These are phyloP conservation scores for Sarocladiaceae sp. DNA, from an alignment of 2,329 filamentous ascomycete genomes.

Conservation along the genomic window DNA sequence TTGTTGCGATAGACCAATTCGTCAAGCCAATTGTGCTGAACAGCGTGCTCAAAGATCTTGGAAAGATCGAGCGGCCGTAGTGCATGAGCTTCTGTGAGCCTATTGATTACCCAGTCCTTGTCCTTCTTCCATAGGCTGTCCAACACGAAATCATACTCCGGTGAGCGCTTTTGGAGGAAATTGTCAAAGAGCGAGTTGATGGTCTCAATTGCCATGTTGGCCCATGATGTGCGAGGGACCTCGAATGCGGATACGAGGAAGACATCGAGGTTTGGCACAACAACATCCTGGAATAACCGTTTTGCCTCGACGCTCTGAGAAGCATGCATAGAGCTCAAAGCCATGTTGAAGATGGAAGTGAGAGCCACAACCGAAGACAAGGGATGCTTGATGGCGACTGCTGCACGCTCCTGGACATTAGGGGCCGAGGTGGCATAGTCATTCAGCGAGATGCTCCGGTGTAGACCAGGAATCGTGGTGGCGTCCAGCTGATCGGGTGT, in stretches of 20 bases:
- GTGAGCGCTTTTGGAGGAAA: slow-evolving; percentile 72
- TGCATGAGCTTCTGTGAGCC: slow-evolving; percentile 77
- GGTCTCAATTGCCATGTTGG: slow-evolving; percentile 66
- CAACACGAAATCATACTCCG: slow-evolving; percentile 80
- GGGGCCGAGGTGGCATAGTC: slow-evolving; percentile 45
- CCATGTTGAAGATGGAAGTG: slow-evolving; percentile 59
- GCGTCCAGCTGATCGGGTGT: slow-evolving; percentile 73
- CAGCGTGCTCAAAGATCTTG: slow-evolving; percentile 54
- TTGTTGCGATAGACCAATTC: slow-evolving; percentile 72
- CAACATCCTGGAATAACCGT: slow-evolving; percentile 59
- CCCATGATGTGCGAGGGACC: slow-evolving; percentile 68
- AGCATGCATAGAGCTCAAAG: slow-evolving; percentile 53
- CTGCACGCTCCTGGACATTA: slow-evolving; percentile 46
- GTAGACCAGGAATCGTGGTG: slow-evolving; percentile 74
- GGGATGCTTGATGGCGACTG: slow-evolving; percentile 70
- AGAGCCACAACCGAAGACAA: slow-evolving; percentile 84
- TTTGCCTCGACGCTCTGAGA: slow-evolving; percentile 59
- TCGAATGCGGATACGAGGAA: slow-evolving; percentile 74
- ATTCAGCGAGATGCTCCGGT: slow-evolving; percentile 65
- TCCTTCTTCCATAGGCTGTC: slow-evolving; percentile 90
- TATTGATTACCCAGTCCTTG: slow-evolving; percentile 74
- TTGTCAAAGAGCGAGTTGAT: slow-evolving; percentile 73
- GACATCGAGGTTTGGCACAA: slow-evolving; percentile 68
- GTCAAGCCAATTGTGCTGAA: slow-evolving; percentile 78
- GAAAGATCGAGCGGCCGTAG: slow-evolving; percentile 52